Evolutionary conservation across 257 asterid genomes (phyloP).

Genomic region (Agastache rugosa): DNA sequence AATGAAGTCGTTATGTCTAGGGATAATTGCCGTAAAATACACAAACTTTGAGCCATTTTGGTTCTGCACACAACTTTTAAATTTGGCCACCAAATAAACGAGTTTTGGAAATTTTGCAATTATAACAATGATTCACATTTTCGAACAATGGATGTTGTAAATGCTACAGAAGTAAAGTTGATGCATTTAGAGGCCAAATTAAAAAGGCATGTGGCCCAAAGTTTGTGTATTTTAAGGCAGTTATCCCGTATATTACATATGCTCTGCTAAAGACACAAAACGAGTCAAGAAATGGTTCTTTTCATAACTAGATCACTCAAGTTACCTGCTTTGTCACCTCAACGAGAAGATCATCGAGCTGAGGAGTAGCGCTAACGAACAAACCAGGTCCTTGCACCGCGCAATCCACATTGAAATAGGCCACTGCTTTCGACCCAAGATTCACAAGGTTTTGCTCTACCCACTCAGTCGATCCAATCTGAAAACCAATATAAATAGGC

Average conservation of each 20-base stretch:
- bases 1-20: background rate
- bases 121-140: too few relatives aligned
- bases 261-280: constrained; percentile 5
- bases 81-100: too few relatives aligned
- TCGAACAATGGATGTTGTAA: too few relatives aligned
- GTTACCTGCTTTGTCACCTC: constrained; percentile 80
- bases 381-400: constrained; percentile 98
- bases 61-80: too few relatives aligned
- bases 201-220: too few relatives aligned
- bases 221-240: too few relatives aligned
- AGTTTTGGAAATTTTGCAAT: too few relatives aligned
- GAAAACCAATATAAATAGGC: constrained; percentile 1
- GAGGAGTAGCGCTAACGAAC: constrained; percentile 89
- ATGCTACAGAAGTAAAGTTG: too few relatives aligned
- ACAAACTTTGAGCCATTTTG: too few relatives aligned
- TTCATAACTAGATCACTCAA: constrained; percentile 10
- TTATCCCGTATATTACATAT: too few relatives aligned
- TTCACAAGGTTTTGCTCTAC: constrained; percentile 62
- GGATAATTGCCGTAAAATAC: too few relatives aligned
- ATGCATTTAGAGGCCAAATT: too few relatives aligned
- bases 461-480: constrained; percentile 13
- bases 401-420: constrained; percentile 91
- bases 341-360: constrained; percentile 82
- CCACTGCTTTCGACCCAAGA: constrained; percentile 82
- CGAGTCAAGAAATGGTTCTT: constrained; percentile 17